These are phyloP conservation scores for Candida orba DNA, from an alignment of 805 yeast genomes.

Conservation along the genomic window DNA sequence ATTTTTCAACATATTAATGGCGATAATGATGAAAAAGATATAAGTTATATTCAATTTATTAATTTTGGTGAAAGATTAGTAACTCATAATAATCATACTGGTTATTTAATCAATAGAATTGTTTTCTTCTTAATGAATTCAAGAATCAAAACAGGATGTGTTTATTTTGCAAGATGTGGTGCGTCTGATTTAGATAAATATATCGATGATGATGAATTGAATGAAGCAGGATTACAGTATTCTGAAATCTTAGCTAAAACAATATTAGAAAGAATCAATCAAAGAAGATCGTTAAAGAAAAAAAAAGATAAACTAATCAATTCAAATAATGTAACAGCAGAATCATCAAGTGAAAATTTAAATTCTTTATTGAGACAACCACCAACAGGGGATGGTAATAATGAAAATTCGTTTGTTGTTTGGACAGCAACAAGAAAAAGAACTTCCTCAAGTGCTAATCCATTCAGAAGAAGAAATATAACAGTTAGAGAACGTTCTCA, in stretches of 20 bases:
- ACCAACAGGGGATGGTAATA: constrained; percentile 46
- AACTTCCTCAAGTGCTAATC: constrained; percentile 71
- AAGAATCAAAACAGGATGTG: constrained; percentile 78
- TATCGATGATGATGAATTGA: constrained; percentile 75
- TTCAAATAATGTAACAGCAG: constrained; percentile 4
- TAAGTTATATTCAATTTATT: constrained; percentile 77
- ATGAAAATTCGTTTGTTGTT: constrained; percentile 63
- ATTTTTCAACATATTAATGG: constrained; percentile 64
- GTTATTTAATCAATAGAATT: constrained; percentile 84
- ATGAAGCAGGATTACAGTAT: constrained; percentile 63
- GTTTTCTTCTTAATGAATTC: constrained; percentile 90
- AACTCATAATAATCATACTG: constrained; percentile 74
- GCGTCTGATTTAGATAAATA: constrained; percentile 41
- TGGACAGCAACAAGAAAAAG: constrained; percentile 92
- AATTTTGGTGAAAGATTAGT: constrained; percentile 85
- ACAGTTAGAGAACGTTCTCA: constrained; percentile 71
- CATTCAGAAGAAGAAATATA: constrained; percentile 56
- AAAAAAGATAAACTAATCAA: constrained; percentile 4
- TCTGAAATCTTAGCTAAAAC: constrained; percentile 59
- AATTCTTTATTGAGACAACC: constrained; percentile 26
- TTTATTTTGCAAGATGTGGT: constrained; percentile 86
- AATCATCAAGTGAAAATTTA: constrained; percentile 13
- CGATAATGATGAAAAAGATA: constrained; percentile 35
- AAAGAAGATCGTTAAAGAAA: constrained; percentile 20
- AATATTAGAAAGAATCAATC: constrained; percentile 30